A percentile compares a stretch with the other conserved stretches of the same genome.
phyloP scores from a whole-genome alignment of 345 rosid species.

The Garcia nutans region DNA sequence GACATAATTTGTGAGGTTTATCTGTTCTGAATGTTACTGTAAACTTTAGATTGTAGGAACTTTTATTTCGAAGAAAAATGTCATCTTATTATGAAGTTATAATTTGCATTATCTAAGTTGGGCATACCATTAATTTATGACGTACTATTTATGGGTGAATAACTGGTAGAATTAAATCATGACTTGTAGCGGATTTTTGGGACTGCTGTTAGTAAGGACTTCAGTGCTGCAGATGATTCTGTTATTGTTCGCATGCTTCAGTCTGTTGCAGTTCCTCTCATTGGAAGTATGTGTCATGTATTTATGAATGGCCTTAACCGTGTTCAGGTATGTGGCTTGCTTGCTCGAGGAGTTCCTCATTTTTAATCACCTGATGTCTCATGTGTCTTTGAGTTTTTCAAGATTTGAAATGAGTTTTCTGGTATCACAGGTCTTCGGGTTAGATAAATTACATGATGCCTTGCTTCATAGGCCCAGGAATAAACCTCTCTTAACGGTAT shows the following conservation, averaged over 20 bases:
- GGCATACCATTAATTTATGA: too few species aligned
- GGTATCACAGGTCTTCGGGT: slow-evolving; percentile 71
- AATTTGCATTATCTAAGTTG: background rate
- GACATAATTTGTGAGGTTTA: background rate
- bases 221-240: slow-evolving; percentile 68
- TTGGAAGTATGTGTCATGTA: slow-evolving; percentile 93
- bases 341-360: background rate
- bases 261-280: slow-evolving; percentile 80
- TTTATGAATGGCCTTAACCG: slow-evolving; percentile 93
- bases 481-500: slow-evolving; percentile 83
- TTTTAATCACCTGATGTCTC: background rate
- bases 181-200: background rate
- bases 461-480: slow-evolving; percentile 70
- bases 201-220: slow-evolving; percentile 63
- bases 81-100: background rate
- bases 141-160: too few species aligned
- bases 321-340: slow-evolving; percentile 59
- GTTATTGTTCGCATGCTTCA: slow-evolving; percentile 65
- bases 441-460: slow-evolving; percentile 87
- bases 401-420: background rate
- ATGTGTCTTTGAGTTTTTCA: background rate
- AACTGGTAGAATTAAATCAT: background rate
- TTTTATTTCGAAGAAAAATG: background rate
- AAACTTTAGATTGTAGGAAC: background rate
- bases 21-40: background rate